Evolutionary conservation across 306 rosid species (phyloP).

Genomic region (Abrus pulchellus): DNA sequence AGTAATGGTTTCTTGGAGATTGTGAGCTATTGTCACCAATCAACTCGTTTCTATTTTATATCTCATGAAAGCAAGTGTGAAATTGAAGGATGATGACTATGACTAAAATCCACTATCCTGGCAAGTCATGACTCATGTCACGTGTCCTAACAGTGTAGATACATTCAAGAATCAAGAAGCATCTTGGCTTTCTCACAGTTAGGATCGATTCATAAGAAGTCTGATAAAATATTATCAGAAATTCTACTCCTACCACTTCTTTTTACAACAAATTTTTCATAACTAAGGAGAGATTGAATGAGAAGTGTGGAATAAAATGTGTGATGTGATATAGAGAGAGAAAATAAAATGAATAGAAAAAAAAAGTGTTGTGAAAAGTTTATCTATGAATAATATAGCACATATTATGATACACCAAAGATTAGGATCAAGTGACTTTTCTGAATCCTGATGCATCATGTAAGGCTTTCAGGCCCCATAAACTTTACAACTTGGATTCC

Average conservation of each 20-base stretch:
- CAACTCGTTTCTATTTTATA: slow-evolving; percentile 2
- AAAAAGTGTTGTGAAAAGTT: no score
- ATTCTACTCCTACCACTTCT: no score
- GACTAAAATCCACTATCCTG: slow-evolving; percentile 32
- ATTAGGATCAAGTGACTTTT: slow-evolving; percentile 33
- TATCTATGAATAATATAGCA: no score
- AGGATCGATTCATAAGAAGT: slow-evolving; percentile 19
- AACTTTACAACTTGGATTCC: slow-evolving; percentile 42
- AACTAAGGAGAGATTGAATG: no score
- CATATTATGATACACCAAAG: slow-evolving; percentile 24
- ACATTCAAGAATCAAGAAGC: slow-evolving; percentile 37
- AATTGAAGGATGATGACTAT: not conserved
- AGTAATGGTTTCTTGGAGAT: slow-evolving; percentile 36
- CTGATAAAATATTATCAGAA: slow-evolving; percentile 12
- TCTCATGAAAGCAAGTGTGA: slow-evolving; percentile 25
- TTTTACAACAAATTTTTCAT: no score
- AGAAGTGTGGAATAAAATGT: no score
- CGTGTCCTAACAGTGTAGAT: not conserved
- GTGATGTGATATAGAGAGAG: no score
- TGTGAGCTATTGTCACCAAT: slow-evolving; percentile 33
- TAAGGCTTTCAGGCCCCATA: slow-evolving; percentile 25
- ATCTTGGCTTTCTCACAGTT: slow-evolving; percentile 32
- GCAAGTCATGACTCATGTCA: slow-evolving; percentile 19
- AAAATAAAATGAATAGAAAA: no score
- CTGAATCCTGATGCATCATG: slow-evolving; percentile 20